These are phyloP conservation scores for Coemansia sp. DNA, from an alignment of 192 early-diverging fungal species.

Conservation along the genomic window DNA sequence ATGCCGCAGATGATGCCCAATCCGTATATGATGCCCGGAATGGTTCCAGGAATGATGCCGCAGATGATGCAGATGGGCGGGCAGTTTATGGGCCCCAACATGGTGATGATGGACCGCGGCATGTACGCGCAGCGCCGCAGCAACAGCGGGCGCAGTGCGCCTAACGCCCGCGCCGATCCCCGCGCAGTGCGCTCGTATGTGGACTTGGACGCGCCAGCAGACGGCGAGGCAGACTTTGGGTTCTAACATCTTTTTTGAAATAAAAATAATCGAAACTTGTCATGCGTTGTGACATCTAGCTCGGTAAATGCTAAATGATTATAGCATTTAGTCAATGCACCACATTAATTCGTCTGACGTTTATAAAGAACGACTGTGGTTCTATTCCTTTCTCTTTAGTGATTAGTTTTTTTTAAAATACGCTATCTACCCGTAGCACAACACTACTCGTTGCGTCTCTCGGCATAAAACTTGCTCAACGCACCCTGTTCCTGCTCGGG, in stretches of 20 bases:
- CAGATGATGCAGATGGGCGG: constrained; percentile 55
- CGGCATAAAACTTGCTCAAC: constrained; percentile 32
- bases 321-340: too few species aligned
- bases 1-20: constrained; percentile 48
- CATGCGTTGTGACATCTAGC: too few species aligned
- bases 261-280: too few species aligned
- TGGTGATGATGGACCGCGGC: constrained; percentile 45
- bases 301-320: too few species aligned
- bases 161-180: constrained; percentile 56
- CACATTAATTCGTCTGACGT: too few species aligned
- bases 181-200: constrained; percentile 82
- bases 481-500: constrained; percentile 45
- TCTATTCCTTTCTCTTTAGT: not conserved
- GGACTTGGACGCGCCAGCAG: constrained; percentile 84
- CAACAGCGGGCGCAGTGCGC: constrained; percentile 14
- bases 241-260: constrained; percentile 20
- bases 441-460: constrained; percentile 21
- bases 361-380: too few species aligned
- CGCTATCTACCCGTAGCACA: too few species aligned
- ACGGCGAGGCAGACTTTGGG: constrained; percentile 66
- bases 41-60: constrained; percentile 48
- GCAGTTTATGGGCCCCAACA: constrained; percentile 41
- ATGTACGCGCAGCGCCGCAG: constrained; percentile 33
- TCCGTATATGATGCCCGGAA: constrained; percentile 45
- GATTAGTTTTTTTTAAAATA: not conserved